phyloP scores from a whole-genome alignment of 306 rosid species.

The Geum urbanum region DNA sequence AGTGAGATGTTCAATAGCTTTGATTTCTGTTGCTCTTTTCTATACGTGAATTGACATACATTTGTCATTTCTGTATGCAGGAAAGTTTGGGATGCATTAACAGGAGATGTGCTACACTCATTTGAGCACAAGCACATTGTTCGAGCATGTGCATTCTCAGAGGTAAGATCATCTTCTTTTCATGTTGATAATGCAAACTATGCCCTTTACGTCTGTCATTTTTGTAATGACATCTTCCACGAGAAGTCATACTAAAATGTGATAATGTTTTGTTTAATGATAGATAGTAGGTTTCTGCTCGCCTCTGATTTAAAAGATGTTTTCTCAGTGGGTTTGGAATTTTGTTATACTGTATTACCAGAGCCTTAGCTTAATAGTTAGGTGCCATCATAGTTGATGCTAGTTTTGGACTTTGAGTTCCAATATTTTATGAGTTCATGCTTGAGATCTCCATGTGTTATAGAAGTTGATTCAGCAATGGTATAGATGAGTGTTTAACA shows the following conservation, averaged over 20 bases:
- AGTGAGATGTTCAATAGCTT: background rate
- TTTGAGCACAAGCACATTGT: constrained; percentile 99
- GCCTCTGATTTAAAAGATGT: background rate
- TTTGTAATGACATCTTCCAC: background rate
- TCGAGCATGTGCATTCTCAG: constrained; percentile 91
- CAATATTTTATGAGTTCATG: background rate
- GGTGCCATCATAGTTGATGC: background rate
- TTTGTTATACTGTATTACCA: background rate
- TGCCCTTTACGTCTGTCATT: background rate
- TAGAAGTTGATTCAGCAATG: constrained; percentile 6
- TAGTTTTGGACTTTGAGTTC: background rate
- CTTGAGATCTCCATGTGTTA: background rate
- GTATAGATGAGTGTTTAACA: background rate
- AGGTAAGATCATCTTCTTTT: constrained; percentile 42
- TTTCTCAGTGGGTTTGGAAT: background rate
- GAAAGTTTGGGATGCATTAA: constrained; percentile 95
- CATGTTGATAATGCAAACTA: background rate
- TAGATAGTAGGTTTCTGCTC: background rate
- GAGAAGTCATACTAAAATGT: background rate
- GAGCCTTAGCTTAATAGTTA: no score
- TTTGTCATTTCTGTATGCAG: constrained; percentile 38
- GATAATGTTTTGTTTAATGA: background rate
- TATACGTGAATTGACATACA: background rate
- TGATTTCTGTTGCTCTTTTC: background rate
- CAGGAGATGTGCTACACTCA: constrained; percentile 86